Evolutionary conservation across 441 rosid genomes (phyloP).

Genomic region (Gossypium schwendimanii): DNA sequence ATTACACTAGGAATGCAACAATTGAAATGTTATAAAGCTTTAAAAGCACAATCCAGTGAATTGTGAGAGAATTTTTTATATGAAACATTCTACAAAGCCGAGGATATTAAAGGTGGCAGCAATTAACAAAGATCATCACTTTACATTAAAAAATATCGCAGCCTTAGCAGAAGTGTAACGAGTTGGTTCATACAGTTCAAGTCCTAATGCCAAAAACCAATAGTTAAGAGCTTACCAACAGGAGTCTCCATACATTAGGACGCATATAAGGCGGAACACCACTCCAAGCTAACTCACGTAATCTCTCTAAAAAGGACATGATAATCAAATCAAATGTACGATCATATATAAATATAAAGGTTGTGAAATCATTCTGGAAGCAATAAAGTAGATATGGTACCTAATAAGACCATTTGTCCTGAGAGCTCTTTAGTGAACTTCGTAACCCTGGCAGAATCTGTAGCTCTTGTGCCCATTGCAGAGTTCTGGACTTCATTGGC

Average conservation of each 20-base stretch:
- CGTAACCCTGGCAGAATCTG: constrained; percentile 75
- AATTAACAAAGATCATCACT: background rate
- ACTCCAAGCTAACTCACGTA: constrained; percentile 94
- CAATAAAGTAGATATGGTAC: constrained; percentile 26
- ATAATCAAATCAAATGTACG: background rate
- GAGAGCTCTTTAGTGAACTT: constrained; percentile 80
- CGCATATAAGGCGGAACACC: constrained; percentile 95
- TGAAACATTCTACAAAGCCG: background rate
- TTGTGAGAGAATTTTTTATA: background rate
- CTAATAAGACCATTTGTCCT: constrained; percentile 65
- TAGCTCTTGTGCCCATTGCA: constrained; percentile 65
- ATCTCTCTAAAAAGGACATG: constrained; percentile 43
- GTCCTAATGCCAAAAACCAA: constrained; percentile 13
- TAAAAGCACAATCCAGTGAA: background rate
- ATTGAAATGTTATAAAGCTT: background rate
- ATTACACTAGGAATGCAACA: background rate
- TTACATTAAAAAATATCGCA: background rate
- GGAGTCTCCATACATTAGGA: constrained; percentile 85
- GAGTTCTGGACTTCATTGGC: constrained; percentile 40
- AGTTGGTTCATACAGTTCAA: background rate
- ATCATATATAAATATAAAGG: background rate
- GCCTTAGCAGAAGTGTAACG: background rate
- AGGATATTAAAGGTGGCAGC: background rate
- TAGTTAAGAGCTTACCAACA: constrained; percentile 57
- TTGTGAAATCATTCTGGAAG: background rate